A percentile compares a stretch with the other conserved stretches of the same genome.
These are phyloP conservation scores for Aspergillus pseudonomiae DNA, from an alignment of 2,329 filamentous ascomycete genomes.

Conservation along the genomic window DNA sequence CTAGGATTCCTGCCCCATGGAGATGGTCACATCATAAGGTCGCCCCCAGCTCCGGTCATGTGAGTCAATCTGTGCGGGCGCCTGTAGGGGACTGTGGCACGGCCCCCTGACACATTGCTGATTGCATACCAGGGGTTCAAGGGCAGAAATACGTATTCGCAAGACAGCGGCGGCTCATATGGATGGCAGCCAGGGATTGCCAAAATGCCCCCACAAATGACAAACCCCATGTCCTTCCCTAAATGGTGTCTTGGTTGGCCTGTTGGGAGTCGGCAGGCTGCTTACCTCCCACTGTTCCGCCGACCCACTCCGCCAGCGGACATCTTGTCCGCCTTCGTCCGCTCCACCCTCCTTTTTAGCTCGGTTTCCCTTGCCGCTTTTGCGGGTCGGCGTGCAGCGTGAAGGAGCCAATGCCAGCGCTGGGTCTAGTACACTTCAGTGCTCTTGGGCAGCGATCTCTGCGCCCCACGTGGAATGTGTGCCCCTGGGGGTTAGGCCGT, in stretches of 20 bases:
- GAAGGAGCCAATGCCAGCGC: neutral
- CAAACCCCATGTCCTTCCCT: neutral
- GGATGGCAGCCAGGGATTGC: neutral
- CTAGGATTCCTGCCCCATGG: neutral
- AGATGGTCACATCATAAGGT: constrained; percentile 11
- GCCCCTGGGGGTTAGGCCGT: neutral
- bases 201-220: neutral
- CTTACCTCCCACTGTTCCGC: constrained; percentile 2
- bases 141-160: neutral
- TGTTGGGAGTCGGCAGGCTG: neutral
- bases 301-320: constrained; percentile 20
- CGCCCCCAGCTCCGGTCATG: constrained; percentile 9
- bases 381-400: constrained; percentile 14
- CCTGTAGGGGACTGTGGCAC: constrained; percentile 7
- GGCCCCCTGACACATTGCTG: constrained; percentile 8
- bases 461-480: neutral
- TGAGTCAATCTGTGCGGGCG: constrained; percentile 1
- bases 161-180: neutral
- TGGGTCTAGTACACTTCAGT: neutral
- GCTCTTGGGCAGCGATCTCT: constrained; percentile 1
- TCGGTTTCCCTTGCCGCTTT: constrained; percentile 33
- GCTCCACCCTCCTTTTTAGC: constrained; percentile 35
- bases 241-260: neutral
- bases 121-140: neutral
- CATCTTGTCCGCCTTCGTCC: constrained; percentile 27